Evolutionary conservation across 2,329 filamentous ascomycete genomes (phyloP).

Genomic region (Fusarium sp.): DNA sequence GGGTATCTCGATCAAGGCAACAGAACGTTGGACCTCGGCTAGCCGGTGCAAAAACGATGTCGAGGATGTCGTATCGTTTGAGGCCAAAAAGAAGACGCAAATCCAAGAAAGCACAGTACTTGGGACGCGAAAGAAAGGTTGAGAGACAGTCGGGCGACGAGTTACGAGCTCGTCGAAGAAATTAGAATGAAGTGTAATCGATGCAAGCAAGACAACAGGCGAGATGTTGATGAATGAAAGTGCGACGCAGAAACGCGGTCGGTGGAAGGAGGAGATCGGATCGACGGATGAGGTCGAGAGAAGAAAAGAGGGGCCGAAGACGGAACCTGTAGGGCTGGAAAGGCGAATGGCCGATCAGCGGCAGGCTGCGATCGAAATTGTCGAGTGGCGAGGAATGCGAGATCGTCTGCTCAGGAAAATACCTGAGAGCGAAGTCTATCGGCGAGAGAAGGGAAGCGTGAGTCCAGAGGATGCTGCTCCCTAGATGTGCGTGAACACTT

Average conservation of each 20-base stretch:
- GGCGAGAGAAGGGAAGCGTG: conserved; percentile 33
- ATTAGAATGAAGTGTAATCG: conserved; percentile 46
- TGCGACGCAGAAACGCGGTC: conserved; percentile 37
- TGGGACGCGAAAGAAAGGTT: conserved; percentile 32
- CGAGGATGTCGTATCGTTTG: conserved; percentile 33
- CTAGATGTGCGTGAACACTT: conserved; percentile 21
- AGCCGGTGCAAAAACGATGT: conserved; percentile 38
- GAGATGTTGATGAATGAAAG: conserved; percentile 45
- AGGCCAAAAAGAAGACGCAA: conserved; percentile 39
- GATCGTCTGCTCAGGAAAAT: conserved; percentile 19
- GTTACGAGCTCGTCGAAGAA: conserved; percentile 27
- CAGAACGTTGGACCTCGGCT: conserved; percentile 31
- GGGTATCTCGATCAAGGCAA: conserved; percentile 46
- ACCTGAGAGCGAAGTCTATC: conserved; percentile 8
- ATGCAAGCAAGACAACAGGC: conserved; percentile 35
- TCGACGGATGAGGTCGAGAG: conserved; percentile 16
- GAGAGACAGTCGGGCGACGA: conserved; percentile 38
- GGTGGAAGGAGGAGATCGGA: conserved; percentile 33
- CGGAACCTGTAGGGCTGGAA: conserved; percentile 16
- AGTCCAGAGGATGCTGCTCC: conserved; percentile 22
- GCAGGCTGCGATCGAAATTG: conserved; percentile 28
- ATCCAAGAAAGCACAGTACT: conserved; percentile 47
- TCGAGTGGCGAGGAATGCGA: conserved; percentile 15
- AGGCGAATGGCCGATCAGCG: conserved; percentile 12
- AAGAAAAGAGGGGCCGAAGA: conserved; percentile 19